These are phyloP conservation scores for Tubosaeta sp. DNA, from an alignment of 768 basidiomycete genomes.

Conservation along the genomic window DNA sequence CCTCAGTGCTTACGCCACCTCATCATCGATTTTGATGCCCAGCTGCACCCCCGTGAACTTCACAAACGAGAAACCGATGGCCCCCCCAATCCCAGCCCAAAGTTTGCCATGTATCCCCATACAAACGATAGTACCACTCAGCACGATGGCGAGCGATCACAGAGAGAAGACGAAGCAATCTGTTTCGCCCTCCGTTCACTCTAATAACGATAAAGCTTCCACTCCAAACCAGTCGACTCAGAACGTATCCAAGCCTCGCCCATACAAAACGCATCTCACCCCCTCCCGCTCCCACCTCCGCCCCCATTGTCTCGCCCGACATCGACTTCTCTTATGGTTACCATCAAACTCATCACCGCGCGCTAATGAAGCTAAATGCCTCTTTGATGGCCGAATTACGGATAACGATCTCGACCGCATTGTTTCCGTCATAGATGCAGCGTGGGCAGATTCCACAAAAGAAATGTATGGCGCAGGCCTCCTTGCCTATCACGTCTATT, in stretches of 20 bases:
- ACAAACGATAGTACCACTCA: too few species aligned
- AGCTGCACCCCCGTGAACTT: too few species aligned
- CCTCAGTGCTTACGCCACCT: neutral
- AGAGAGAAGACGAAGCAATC: neutral
- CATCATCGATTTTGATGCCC: neutral
- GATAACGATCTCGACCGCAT: neutral
- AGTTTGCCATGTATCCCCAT: too few species aligned
- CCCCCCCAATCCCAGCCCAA: too few species aligned
- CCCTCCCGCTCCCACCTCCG: neutral
- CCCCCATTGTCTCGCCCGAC: neutral
- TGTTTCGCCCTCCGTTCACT: neutral
- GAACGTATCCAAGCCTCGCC: neutral
- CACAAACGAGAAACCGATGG: too few species aligned
- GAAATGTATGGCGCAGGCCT: neutral
- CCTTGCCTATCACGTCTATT: neutral
- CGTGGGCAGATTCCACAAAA: neutral
- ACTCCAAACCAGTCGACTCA: too few species aligned
- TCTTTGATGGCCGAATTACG: fast-evolving
- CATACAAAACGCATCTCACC: constrained; percentile 2
- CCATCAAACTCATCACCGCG: neutral
- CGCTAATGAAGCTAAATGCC: too few species aligned
- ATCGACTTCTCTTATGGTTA: neutral
- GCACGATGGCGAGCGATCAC: too few species aligned
- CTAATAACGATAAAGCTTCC: too few species aligned
- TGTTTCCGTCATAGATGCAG: neutral